These are phyloP conservation scores for Jaltomata sinuosa DNA, from an alignment of 257 asterid genomes.

Conservation along the genomic window DNA sequence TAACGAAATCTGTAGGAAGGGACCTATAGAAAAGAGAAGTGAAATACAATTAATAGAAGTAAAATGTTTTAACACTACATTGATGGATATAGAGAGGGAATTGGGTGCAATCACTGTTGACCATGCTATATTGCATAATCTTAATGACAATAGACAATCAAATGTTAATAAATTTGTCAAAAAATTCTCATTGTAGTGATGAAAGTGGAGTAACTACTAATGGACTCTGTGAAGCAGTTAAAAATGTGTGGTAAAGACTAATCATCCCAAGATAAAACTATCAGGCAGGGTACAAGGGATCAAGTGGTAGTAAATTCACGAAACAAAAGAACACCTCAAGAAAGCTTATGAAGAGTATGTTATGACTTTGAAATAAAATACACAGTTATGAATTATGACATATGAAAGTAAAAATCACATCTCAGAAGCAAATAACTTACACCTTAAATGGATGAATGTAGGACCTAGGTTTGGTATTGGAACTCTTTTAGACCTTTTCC, in stretches of 20 bases:
- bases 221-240: neutral
- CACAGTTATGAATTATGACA: neutral
- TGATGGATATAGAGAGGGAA: neutral
- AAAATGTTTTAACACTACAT: neutral
- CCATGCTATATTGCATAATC: neutral
- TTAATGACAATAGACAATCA: neutral
- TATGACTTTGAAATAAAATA: neutral
- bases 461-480: neutral
- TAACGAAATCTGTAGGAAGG: slow-evolving; percentile 58
- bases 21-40: slow-evolving; percentile 36
- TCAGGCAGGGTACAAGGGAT: neutral
- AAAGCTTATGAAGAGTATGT: neutral
- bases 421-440: neutral
- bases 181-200: neutral
- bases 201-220: neutral
- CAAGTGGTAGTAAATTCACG: neutral
- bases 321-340: neutral
- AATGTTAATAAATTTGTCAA: neutral
- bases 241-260: neutral
- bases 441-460: neutral
- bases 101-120: neutral
- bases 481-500: neutral
- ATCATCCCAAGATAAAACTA: neutral
- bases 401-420: neutral
- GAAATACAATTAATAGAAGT: neutral